Evolutionary conservation across 2,329 filamentous ascomycete genomes (phyloP).

Genomic region (Ilyonectria mors-panacis): DNA sequence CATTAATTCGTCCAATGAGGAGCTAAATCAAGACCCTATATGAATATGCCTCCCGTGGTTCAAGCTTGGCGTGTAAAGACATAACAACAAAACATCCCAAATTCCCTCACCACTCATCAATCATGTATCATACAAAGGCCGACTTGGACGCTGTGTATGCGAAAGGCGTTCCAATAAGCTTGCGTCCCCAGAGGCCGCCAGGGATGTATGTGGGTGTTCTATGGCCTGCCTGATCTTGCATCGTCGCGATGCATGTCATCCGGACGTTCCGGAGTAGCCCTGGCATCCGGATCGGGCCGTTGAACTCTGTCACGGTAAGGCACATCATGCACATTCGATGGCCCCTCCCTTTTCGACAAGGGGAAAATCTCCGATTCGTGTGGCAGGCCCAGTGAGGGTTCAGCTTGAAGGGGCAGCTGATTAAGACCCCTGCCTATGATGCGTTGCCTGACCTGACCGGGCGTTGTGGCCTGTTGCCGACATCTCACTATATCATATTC

Average conservation of each 20-base stretch:
- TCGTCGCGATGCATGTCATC: conserved; percentile 14
- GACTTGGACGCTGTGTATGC: not conserved
- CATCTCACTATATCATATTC: not conserved
- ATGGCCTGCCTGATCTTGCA: conserved; percentile 6
- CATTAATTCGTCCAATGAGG: conserved; percentile 36
- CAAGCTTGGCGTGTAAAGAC: conserved; percentile 7
- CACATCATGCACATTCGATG: conserved; percentile 22
- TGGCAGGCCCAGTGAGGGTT: conserved; percentile 26
- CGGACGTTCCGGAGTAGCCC: conserved; percentile 22
- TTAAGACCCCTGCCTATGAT: conserved; percentile 34
- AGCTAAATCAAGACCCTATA: not conserved
- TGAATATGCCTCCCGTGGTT: conserved; percentile 4
- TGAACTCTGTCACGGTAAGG: conserved; percentile 5
- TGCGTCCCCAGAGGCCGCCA: not conserved
- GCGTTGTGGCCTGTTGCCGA: conserved; percentile 10
- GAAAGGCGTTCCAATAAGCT: not conserved
- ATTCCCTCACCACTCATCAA: conserved; percentile 4
- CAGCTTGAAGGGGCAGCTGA: conserved; percentile 25
- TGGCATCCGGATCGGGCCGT: conserved; percentile 23
- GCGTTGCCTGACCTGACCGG: conserved; percentile 19
- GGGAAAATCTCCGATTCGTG: conserved; percentile 36
- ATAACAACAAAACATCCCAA: conserved; percentile 10
- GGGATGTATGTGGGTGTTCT: conserved; percentile 5
- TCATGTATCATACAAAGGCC: not conserved
- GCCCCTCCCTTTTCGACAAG: conserved; percentile 9